phyloP scores from a whole-genome alignment of 176 grass and related monocot genomes.

The Zoysia pacifica region DNA sequence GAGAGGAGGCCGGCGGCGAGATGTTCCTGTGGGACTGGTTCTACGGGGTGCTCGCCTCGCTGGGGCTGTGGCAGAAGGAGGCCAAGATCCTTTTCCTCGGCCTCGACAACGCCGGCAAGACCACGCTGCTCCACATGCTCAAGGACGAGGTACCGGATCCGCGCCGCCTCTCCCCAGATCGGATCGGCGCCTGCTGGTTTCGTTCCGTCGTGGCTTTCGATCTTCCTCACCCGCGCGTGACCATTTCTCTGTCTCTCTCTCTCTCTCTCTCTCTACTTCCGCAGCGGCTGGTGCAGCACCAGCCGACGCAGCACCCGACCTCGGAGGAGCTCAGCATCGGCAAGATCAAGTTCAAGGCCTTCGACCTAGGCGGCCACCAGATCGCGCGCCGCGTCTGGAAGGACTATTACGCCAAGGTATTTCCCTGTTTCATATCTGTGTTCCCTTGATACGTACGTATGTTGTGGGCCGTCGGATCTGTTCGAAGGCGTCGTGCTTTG shows the following conservation, averaged over 20 bases:
- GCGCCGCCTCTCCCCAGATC: background rate
- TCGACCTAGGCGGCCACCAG: slow-evolving; percentile 76
- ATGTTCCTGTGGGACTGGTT: slow-evolving; percentile 79
- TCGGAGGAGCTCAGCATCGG: slow-evolving; percentile 87
- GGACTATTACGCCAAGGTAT: slow-evolving; percentile 75
- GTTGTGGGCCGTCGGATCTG: slow-evolving; percentile 14
- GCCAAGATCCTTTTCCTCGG: slow-evolving; percentile 84
- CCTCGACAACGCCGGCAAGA: slow-evolving; percentile 80
- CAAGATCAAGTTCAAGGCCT: slow-evolving; percentile 84
- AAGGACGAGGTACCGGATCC: slow-evolving; percentile 58
- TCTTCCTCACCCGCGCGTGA: slow-evolving; percentile 14
- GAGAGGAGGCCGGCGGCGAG: background rate
- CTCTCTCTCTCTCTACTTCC: background rate
- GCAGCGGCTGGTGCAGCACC: slow-evolving; percentile 78
- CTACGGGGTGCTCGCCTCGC: slow-evolving; percentile 72
- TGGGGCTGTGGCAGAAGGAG: slow-evolving; percentile 79
- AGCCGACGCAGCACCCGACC: slow-evolving; percentile 77
- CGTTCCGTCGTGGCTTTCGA: slow-evolving; percentile 1
- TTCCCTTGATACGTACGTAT: background rate
- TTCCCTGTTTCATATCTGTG: background rate
- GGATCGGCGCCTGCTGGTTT: slow-evolving; percentile 4
- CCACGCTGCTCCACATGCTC: slow-evolving; percentile 79
- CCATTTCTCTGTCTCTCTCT: background rate
- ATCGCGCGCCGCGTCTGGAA: slow-evolving; percentile 82
- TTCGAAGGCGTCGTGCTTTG: background rate